A percentile compares a stretch with the other conserved stretches of the same genome.
phyloP scores from a whole-genome alignment of 2,329 filamentous ascomycete genomes.

The Pestalotiopsis sp. region DNA sequence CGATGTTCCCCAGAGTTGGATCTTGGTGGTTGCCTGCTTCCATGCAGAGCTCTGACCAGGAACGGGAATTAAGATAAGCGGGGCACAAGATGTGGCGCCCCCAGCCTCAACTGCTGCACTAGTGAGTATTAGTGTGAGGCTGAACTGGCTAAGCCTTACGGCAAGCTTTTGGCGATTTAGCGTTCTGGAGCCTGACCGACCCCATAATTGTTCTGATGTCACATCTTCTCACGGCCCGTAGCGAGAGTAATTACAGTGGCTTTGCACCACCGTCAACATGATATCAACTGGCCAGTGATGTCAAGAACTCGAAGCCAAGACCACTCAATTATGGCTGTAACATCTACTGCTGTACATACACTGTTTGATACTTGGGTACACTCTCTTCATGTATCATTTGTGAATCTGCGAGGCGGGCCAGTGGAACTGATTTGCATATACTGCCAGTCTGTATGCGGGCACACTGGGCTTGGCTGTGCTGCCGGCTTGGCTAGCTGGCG shows the following conservation, averaged over 20 bases:
- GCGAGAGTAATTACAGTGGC: not conserved
- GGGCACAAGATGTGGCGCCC: constrained; percentile 2
- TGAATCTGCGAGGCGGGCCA: not conserved
- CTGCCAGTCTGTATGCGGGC: not conserved
- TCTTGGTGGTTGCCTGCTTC: not conserved
- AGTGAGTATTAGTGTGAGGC: not conserved
- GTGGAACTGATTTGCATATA: not conserved
- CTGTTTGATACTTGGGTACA: too few relatives aligned
- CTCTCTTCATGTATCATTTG: not conserved
- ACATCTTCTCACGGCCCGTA: not conserved
- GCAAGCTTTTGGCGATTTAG: not conserved
- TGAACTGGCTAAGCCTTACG: constrained; percentile 1
- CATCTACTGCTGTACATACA: not conserved
- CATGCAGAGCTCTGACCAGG: not conserved
- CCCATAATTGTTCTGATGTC: not conserved
- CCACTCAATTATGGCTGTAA: not conserved
- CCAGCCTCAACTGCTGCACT: constrained; percentile 5
- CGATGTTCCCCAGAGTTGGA: not conserved
- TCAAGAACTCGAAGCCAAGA: not conserved
- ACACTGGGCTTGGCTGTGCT: too few relatives aligned
- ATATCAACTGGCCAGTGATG: not conserved
- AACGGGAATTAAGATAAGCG: constrained; percentile 9
- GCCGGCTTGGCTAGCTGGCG: not conserved
- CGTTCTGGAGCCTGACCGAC: not conserved
- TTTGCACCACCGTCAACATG: not conserved